Evolutionary conservation across 345 rosid species (phyloP).

Genomic region (Excoecaria cochinchinensis): DNA sequence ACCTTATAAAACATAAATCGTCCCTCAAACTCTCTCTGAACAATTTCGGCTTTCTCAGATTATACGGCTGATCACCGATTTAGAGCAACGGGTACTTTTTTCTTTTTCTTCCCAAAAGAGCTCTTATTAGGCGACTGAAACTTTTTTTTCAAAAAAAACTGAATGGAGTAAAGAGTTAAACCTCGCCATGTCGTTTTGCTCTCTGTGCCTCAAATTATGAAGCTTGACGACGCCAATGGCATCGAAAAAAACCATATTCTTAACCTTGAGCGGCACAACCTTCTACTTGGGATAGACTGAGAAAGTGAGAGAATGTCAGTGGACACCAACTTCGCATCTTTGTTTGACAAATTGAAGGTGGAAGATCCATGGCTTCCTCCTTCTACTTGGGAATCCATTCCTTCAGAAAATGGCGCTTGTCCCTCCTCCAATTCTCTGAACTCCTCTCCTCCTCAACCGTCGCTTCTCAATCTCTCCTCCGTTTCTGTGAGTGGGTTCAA

Average conservation of each 20-base stretch:
- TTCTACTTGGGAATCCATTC: constrained; percentile 74
- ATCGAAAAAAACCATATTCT: constrained; percentile 21
- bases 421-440: constrained; percentile 5
- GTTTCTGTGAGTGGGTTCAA: constrained; percentile 54
- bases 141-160: too few species aligned
- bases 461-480: constrained; percentile 34
- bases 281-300: constrained; percentile 23
- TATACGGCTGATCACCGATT: too few species aligned
- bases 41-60: too few species aligned
- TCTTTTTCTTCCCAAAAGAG: too few species aligned
- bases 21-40: too few species aligned
- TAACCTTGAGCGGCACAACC: constrained; percentile 34
- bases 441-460: constrained; percentile 12
- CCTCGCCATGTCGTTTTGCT: constrained; percentile 56
- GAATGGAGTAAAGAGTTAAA: constrained; percentile 16
- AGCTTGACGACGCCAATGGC: constrained; percentile 1
- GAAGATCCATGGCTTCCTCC: constrained; percentile 88
- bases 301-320: constrained; percentile 41
- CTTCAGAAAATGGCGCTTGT: constrained; percentile 42
- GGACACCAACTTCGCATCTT: constrained; percentile 51
- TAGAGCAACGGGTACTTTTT: too few species aligned
- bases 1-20: too few species aligned
- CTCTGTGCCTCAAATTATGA: constrained; percentile 29
- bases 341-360: constrained; percentile 62
- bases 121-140: too few species aligned